Base-by-base conservation (phyloP, 2,329 filamentous ascomycete species). In the Aspergillus tanneri region DNA sequence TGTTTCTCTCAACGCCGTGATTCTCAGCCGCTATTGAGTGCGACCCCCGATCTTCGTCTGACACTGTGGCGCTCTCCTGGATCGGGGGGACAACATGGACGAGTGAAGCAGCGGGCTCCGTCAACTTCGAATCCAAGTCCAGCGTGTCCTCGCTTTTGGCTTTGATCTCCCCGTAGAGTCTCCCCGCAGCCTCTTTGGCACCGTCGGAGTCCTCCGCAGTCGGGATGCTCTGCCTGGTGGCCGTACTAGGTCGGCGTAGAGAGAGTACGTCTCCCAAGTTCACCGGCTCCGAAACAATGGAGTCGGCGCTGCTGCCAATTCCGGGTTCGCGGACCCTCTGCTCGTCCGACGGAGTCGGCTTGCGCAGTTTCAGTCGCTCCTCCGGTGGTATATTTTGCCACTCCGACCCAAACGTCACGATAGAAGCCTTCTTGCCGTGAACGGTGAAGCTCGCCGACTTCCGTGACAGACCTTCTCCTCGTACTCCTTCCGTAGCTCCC, bases 391-490 rank as follows among this genome's bases (percentile, higher is more conserved):
- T 82, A 50, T 81, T 86, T 61, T 92, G 86, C 74, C 96, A 85
- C 59, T 96, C 92, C n/a, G 85, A 84, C 7, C 91, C 90, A 65
- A 99, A 95, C n/a, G 89, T 95, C 58, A 99, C 89, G 47, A 99
- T 88, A 1, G 90, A 96, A 2, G 93, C 93, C 70, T 99, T 97
- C 75, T 97, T 99, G 52, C 93, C 92, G 63, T 99, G 93, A 3
- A 99, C 85, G 3, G 93, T 95, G 68, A 99, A 99, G 60, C 89
- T 95, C 4, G 90, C 90, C 10, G 88, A 83, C 10, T 87, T 86
- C 39, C 93, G 84, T 5, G 87, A 77, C 10, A 99, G 77, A 9
- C 87, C 84, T 57, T 89, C 87, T 28, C 64, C 87, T 74, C 72
- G 80, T 61, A 50, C 48, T n/a, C 58, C 50, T 14, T 54, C 68